A percentile compares a stretch with the other conserved stretches of the same genome.
phyloP scores from a whole-genome alignment of 2,329 filamentous ascomycete species.

The Verticillium longisporum region DNA sequence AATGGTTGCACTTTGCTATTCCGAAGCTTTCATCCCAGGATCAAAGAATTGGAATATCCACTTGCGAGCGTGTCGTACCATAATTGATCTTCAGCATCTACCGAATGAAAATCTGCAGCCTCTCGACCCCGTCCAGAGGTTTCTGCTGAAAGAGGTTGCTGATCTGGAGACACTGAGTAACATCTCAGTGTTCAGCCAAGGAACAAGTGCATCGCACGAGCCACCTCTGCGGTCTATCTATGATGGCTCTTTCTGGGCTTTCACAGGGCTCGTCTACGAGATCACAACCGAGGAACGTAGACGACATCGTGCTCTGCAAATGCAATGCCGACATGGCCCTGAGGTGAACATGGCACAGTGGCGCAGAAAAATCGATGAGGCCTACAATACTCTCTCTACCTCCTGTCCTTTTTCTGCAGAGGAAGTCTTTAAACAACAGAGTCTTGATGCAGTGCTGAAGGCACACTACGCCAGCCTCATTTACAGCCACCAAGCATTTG shows the following conservation, averaged over 20 bases:
- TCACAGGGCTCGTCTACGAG: neutral
- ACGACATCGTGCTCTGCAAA: neutral
- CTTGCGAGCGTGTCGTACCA: neutral
- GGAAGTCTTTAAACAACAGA: neutral
- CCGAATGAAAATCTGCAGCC: neutral
- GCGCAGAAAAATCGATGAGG: neutral
- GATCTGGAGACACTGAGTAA: neutral
- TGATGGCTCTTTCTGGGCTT: neutral
- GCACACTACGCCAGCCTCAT: conserved; percentile 12
- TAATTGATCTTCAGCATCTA: neutral
- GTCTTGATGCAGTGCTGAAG: conserved; percentile 10
- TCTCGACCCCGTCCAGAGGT: neutral
- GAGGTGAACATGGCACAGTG: neutral
- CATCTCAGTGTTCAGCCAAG: neutral
- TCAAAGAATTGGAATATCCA: neutral
- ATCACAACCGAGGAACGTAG: neutral
- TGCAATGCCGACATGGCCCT: neutral
- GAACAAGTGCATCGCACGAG: neutral
- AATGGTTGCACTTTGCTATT: neutral
- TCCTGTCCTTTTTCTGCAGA: neutral
- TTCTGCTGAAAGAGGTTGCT: neutral
- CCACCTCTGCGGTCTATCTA: neutral
- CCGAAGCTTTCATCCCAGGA: neutral
- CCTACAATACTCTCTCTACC: neutral
- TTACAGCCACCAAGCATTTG: conserved; percentile 14